These are phyloP conservation scores for Nissolia schottii DNA, from an alignment of 306 rosid species.

Conservation along the genomic window DNA sequence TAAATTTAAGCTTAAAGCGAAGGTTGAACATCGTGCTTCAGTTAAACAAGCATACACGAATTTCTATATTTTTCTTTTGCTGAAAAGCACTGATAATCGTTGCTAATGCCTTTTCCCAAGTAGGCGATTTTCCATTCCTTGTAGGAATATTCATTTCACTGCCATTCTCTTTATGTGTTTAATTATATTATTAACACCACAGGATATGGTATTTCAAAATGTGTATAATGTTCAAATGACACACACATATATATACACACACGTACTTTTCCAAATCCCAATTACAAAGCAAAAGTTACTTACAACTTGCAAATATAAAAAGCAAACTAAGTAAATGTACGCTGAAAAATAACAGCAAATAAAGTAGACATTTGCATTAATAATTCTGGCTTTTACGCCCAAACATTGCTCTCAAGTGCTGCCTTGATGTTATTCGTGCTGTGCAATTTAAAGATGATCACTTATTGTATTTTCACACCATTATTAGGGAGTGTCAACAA, in stretches of 20 bases:
- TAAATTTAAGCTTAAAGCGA: not conserved
- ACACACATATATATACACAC: too few species aligned
- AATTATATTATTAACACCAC: not conserved
- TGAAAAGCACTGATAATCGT: not conserved
- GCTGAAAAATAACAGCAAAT: too few species aligned
- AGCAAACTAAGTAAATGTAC: too few species aligned
- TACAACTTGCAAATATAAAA: not conserved
- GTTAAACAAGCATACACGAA: constrained; percentile 5
- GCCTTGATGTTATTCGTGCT: too few species aligned
- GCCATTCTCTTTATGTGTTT: not conserved
- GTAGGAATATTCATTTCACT: not conserved
- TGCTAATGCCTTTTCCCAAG: not conserved
- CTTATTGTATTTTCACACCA: too few species aligned
- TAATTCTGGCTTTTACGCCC: too few species aligned
- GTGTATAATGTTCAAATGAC: not conserved
- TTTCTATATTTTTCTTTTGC: not conserved
- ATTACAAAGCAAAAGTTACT: not conserved
- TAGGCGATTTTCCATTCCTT: not conserved
- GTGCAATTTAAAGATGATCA: too few species aligned
- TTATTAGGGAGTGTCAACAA: too few species aligned
- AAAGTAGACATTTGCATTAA: too few species aligned
- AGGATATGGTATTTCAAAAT: not conserved
- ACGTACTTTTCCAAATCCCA: not conserved
- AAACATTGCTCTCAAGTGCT: too few species aligned
- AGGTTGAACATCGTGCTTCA: not conserved